Conservation (phyloP, 2,329 filamentous ascomycete genomes). For the Colletotrichum kahawae region DNA sequence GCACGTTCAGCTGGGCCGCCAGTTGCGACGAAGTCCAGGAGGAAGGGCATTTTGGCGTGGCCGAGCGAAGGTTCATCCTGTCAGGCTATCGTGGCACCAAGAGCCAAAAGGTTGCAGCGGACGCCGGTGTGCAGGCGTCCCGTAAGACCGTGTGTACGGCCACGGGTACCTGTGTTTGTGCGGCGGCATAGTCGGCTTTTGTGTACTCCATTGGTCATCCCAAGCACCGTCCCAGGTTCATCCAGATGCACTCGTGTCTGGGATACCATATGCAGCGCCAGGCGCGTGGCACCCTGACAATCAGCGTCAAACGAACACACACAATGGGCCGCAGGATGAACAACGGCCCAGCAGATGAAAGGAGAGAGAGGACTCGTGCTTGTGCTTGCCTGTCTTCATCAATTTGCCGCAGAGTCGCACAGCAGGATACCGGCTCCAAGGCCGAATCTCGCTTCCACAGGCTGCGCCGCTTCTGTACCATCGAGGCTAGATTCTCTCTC, state of each 20-base stretch:
- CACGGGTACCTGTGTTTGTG: conserved; percentile 4
- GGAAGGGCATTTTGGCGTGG: background rate
- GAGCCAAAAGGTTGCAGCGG: background rate
- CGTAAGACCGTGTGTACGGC: background rate
- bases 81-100: conserved; percentile 8
- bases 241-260: background rate
- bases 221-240: background rate
- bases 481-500: background rate
- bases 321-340: background rate
- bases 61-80: conserved; percentile 18
- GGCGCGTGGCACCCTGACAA: conserved; percentile 12
- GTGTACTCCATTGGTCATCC: background rate
- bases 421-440: background rate
- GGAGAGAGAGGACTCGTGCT: background rate
- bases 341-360: background rate
- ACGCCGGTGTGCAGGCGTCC: conserved; percentile 10
- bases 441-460: background rate
- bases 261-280: background rate
- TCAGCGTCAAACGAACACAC: conserved; percentile 5
- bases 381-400: background rate
- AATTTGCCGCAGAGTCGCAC: background rate
- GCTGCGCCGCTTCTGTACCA: background rate
- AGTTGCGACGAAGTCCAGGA: background rate
- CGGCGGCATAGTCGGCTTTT: background rate
- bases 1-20: background rate